Percentiles rank a stretch among this genome's conserved stretches.
phyloP scores from a whole-genome alignment of 768 basidiomycete genomes.

The Sistotremastrum niveocremeum region DNA sequence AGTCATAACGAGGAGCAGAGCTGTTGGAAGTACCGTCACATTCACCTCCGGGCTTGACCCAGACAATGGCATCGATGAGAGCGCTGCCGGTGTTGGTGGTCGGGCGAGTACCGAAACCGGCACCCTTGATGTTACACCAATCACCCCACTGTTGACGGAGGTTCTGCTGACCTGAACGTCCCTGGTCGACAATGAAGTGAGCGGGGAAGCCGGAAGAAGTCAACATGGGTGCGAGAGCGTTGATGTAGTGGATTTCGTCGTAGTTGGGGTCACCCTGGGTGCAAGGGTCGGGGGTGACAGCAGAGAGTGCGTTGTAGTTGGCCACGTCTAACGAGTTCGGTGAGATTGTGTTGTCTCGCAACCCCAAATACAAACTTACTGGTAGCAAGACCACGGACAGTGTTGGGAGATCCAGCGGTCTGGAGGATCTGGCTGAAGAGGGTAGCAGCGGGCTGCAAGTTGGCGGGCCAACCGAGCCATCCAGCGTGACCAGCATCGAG shows the following conservation, averaged over 20 bases:
- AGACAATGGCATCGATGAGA: slow-evolving; percentile 47
- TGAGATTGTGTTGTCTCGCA: slow-evolving; percentile 3
- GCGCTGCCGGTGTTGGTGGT: slow-evolving; percentile 40
- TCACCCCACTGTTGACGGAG: slow-evolving; percentile 49
- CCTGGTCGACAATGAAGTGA: slow-evolving; percentile 55
- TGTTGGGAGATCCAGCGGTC: slow-evolving; percentile 38
- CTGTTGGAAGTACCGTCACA: slow-evolving; percentile 49
- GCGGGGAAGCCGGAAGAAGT: slow-evolving; percentile 34
- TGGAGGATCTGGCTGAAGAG: slow-evolving; percentile 38
- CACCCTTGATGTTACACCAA: slow-evolving; percentile 55
- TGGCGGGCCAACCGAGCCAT: slow-evolving; percentile 59
- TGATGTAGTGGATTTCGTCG: slow-evolving; percentile 48
- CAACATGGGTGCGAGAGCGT: slow-evolving; percentile 37
- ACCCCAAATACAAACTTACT: slow-evolving; percentile 30
- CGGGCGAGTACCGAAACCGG: slow-evolving; percentile 49
- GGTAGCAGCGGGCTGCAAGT: slow-evolving; percentile 42
- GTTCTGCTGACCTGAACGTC: slow-evolving; percentile 49
- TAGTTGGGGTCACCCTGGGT: slow-evolving; percentile 47
- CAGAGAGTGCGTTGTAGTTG: slow-evolving; percentile 25
- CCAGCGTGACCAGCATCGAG: slow-evolving; percentile 47
- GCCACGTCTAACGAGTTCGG: slow-evolving; percentile 11
- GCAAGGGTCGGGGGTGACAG: slow-evolving; percentile 43
- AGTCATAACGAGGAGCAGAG: slow-evolving; percentile 38
- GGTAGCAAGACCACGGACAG: slow-evolving; percentile 49
- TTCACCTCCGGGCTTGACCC: slow-evolving; percentile 59